Evolutionary conservation across 2,329 filamentous ascomycete species (phyloP), one percentile per base, ranked within the genome.

Genomic region (Nemania serpens): DNA sequence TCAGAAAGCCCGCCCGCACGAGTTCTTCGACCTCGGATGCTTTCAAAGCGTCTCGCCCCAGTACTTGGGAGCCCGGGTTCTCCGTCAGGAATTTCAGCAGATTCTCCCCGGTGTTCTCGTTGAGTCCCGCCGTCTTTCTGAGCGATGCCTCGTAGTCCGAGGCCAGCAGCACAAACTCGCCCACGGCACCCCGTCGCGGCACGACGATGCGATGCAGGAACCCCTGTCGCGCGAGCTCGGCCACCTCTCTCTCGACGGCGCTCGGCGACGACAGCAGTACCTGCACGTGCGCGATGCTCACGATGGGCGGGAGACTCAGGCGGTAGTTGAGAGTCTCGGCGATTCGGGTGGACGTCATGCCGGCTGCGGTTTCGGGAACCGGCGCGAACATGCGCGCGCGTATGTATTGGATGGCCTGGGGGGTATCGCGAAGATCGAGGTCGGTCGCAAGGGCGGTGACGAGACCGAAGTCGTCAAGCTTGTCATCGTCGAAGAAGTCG

Each of bases 1-100:
- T 91, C 1, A 93, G 74, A 68, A 92, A 91, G 2, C 91, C 90
- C 0, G 84, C 82, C 45, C 81, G 77, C 59, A 91, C 83, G 0
- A 93, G 79, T 53, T 81, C 78, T 47, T 86, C 58, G 9, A 70
- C 59, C 39, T 70, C 69, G 1, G 62, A 48, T 6, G 59, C 37
- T 10, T 52, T 55, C 29, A 74, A 62, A 34, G 66, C 64, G 15
- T 71, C 70, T 2, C 73, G 68, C 15, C 76, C 64, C 13, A 84
- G 70, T 2, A 76, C 77, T 18, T 79, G 69, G 0, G 78, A 78
- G 11, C 76, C 80, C 0, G 84, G 81, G 55, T 87, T 79, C 17
- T 76, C 74, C 39, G 75, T 76, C 59, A 92, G 74, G 56, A 84
- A 79, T 1, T 62, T 61, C 15, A 81, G 69, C 60, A 90, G 89